These are phyloP conservation scores for Nitzschia palea DNA, from an alignment of 108 stramenopile genomes.

Conservation along the genomic window DNA sequence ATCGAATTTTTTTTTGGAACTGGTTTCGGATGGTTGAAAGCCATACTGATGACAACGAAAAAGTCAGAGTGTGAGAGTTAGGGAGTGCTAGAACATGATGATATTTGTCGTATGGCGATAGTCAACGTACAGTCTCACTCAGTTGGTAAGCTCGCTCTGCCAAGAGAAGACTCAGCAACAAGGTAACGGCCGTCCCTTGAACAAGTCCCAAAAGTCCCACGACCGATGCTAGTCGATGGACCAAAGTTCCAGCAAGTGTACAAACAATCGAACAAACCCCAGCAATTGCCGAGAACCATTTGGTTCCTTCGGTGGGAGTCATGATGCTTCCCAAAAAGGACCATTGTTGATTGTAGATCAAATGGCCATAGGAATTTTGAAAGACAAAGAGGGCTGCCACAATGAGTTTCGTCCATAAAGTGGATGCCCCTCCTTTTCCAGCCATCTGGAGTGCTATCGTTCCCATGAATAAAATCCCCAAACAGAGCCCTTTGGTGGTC, in stretches of 20 bases:
- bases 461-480: slow-evolving; percentile 24
- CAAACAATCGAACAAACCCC: slow-evolving; percentile 70
- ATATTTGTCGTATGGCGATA: no score
- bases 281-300: slow-evolving; percentile 74
- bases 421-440: neutral
- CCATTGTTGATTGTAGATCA: slow-evolving; percentile 86
- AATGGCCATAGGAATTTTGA: slow-evolving; percentile 84
- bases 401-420: neutral
- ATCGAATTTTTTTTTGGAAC: slow-evolving; percentile 16
- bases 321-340: slow-evolving; percentile 73
- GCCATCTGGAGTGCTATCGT: slow-evolving; percentile 13
- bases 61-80: neutral
- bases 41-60: slow-evolving; percentile 24
- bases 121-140: slow-evolving; percentile 48
- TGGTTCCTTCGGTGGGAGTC: slow-evolving; percentile 67
- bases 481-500: slow-evolving; percentile 50
- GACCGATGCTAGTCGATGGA: slow-evolving; percentile 38
- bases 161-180: slow-evolving; percentile 37
- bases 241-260: slow-evolving; percentile 57
- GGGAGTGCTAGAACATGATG: no score
- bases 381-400: slow-evolving; percentile 63
- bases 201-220: slow-evolving; percentile 61
- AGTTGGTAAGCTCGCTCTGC: slow-evolving; percentile 50
- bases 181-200: slow-evolving; percentile 44
- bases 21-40: slow-evolving; percentile 56